Evolutionary conservation across 2,329 filamentous ascomycete species (phyloP).

Genomic region (Trichophyton verrucosum): DNA sequence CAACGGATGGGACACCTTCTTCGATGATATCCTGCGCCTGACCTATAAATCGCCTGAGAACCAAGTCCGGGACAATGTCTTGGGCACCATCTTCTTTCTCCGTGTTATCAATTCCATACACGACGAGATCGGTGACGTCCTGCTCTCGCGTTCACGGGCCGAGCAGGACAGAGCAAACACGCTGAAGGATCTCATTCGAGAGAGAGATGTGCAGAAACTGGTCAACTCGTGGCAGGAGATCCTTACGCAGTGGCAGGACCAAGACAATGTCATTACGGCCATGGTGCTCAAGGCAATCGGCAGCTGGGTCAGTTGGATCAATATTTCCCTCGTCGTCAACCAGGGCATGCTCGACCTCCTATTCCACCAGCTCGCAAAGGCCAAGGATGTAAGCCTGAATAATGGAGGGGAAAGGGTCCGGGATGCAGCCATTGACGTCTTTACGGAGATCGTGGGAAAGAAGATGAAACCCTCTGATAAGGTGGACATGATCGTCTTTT

Average conservation of each 20-base stretch:
- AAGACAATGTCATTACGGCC: constrained; percentile 63
- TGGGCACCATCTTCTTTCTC: constrained; percentile 75
- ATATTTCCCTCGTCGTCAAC: constrained; percentile 87
- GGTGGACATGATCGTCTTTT: constrained; percentile 80
- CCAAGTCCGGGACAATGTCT: constrained; percentile 52
- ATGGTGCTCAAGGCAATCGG: constrained; percentile 84
- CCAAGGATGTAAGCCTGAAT: constrained; percentile 46
- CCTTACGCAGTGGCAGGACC: constrained; percentile 60
- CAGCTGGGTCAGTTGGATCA: constrained; percentile 98
- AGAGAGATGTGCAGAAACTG: constrained; percentile 78
- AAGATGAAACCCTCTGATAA: constrained; percentile 95
- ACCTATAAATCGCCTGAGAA: constrained; percentile 50
- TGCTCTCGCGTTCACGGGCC: constrained; percentile 62
- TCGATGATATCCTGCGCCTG: constrained; percentile 76
- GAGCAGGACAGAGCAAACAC: constrained; percentile 79
- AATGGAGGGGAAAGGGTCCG: constrained; percentile 71
- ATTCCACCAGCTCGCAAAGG: constrained; percentile 74
- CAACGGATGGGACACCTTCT: constrained; percentile 74
- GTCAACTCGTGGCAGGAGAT: constrained; percentile 86
- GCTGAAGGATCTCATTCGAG: constrained; percentile 80
- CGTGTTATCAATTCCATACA: constrained; percentile 81
- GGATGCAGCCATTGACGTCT: constrained; percentile 83
- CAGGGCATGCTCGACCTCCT: constrained; percentile 73
- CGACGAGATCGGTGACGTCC: constrained; percentile 90
- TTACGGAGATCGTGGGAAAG: constrained; percentile 92